Conservation (phyloP, 345 rosid species). For the Populus euphratica region DNA sequence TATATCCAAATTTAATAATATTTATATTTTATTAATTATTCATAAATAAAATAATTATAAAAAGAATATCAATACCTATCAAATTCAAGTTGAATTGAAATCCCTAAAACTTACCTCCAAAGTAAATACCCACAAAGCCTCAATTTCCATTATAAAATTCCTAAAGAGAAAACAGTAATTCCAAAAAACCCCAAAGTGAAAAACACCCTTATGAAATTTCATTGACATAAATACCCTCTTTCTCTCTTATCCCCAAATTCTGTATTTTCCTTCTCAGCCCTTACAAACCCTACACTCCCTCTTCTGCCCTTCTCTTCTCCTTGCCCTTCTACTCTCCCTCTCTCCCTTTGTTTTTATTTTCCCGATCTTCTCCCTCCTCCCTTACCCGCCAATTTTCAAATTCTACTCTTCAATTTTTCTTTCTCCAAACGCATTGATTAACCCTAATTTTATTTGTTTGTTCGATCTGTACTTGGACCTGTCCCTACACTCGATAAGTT, state of each 20-base stretch:
- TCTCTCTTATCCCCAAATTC: background rate
- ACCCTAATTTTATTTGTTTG: conserved; percentile 2
- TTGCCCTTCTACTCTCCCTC: background rate
- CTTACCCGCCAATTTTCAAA: conserved; percentile 29
- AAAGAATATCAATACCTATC: too few species aligned
- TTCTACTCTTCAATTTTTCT: background rate
- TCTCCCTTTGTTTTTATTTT: background rate
- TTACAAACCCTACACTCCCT: conserved; percentile 11
- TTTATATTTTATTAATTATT: too few species aligned
- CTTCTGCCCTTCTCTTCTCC: conserved; percentile 20
- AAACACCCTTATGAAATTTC: background rate
- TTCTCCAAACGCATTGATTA: background rate
- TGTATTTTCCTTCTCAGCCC: conserved; percentile 25
- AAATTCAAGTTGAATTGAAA: too few species aligned
- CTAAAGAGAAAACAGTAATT: background rate
- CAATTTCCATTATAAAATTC: background rate
- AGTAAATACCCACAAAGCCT: background rate
- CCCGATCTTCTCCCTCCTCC: conserved; percentile 26
- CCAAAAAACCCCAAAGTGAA: conserved; percentile 1
- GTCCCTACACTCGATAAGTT: conserved; percentile 1
- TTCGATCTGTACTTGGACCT: background rate
- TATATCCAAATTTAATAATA: too few species aligned
- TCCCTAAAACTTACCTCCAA: too few species aligned
- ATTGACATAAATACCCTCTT: conserved; percentile 17
- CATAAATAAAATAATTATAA: too few species aligned